phyloP scores from a whole-genome alignment of 306 rosid genomes.

The Sphenostylis stenocarpa region DNA sequence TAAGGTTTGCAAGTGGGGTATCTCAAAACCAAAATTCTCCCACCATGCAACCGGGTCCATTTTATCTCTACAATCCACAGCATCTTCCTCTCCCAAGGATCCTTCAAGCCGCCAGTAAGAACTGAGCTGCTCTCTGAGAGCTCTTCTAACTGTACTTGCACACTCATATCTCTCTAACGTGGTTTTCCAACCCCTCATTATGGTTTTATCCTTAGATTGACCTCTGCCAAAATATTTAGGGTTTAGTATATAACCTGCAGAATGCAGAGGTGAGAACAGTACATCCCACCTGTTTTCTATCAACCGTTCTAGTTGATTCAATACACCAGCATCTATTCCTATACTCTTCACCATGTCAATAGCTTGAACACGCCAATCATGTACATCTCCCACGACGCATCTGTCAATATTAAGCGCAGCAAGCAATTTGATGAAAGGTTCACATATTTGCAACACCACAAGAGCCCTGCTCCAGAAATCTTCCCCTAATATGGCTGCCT shows the following conservation, averaged over 20 bases:
- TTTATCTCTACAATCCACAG: conserved; percentile 58
- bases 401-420: conserved; percentile 37
- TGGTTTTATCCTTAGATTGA: conserved; percentile 53
- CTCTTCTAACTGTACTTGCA: conserved; percentile 40
- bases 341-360: conserved; percentile 40
- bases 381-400: conserved; percentile 55
- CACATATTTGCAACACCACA: conserved; percentile 43
- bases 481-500: conserved; percentile 49
- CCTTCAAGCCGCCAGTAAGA: conserved; percentile 56
- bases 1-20: conserved; percentile 57
- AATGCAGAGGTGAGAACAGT: conserved; percentile 62
- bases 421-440: conserved; percentile 48
- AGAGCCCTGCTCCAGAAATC: conserved; percentile 49
- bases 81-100: conserved; percentile 61
- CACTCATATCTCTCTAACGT: conserved; percentile 50
- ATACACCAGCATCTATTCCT: conserved; percentile 35
- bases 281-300: conserved; percentile 53
- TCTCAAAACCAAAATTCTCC: conserved; percentile 72
- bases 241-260: conserved; percentile 56
- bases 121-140: conserved; percentile 62
- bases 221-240: conserved; percentile 56
- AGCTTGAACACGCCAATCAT: conserved; percentile 56
- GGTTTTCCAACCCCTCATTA: conserved; percentile 65
- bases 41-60: conserved; percentile 69
- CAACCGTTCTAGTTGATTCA: conserved; percentile 52